phyloP scores from a whole-genome alignment of 805 yeast genomes.

The Vanderwaltozyma verrucispora region DNA sequence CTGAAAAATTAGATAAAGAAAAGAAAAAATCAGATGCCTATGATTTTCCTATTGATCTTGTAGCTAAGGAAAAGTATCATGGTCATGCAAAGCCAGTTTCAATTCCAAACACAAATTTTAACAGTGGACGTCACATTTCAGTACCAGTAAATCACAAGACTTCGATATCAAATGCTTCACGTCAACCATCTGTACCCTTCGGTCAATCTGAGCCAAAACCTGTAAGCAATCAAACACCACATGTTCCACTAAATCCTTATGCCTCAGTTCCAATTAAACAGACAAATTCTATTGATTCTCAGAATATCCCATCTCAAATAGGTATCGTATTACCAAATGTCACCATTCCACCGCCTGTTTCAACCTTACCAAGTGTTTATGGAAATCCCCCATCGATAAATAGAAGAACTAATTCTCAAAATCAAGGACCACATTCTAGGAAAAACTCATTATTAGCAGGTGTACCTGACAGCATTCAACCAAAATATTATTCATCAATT shows the following conservation, averaged over 20 bases:
- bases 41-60: conserved; percentile 55
- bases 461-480: too few species aligned
- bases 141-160: background rate
- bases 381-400: too few species aligned
- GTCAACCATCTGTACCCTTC: background rate
- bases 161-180: background rate
- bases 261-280: background rate
- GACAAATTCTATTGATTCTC: background rate
- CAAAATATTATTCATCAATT: too few species aligned
- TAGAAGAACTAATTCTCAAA: too few species aligned
- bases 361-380: too few species aligned
- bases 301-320: background rate
- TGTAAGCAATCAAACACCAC: too few species aligned
- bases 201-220: too few species aligned
- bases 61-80: conserved; percentile 30
- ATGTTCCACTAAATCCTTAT: conserved; percentile 1
- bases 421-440: background rate
- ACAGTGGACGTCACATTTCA: background rate
- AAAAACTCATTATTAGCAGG: background rate
- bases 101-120: conserved; percentile 7
- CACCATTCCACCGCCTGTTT: background rate
- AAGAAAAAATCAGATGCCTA: conserved; percentile 66
- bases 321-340: background rate
- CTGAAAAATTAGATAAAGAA: conserved; percentile 31
- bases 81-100: conserved; percentile 33